A percentile compares a stretch with the other conserved stretches of the same genome.
Conservation (phyloP, 1,284 basidiomycete genomes). For the Lentinula novae-zelandiae region DNA sequence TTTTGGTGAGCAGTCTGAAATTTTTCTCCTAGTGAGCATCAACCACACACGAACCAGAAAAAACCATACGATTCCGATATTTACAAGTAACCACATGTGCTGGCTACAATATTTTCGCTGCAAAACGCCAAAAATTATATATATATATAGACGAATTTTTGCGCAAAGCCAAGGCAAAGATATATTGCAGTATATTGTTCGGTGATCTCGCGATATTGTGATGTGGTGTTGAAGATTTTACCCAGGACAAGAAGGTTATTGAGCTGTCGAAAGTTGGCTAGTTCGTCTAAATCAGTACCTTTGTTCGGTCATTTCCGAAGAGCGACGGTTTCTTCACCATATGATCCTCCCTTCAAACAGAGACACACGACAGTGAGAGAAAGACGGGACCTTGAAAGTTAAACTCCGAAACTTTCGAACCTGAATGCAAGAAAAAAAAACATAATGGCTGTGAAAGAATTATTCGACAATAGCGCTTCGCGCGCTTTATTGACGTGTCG, state of each 20-base stretch:
- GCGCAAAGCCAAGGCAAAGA: not conserved
- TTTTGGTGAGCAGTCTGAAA: not conserved
- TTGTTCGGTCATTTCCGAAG: not conserved
- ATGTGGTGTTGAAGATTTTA: not conserved
- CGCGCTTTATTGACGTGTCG: not conserved
- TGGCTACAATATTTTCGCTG: not conserved
- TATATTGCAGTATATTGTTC: not conserved
- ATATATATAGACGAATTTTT: not conserved
- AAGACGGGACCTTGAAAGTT: no score
- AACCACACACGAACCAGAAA: no score
- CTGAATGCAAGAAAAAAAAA: not conserved
- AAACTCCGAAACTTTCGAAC: not conserved
- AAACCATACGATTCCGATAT: no score
- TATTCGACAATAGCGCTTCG: no score
- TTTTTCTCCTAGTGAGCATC: no score
- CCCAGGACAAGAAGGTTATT: not conserved
- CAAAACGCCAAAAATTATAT: not conserved
- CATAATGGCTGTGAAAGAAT: no score
- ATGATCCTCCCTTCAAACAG: no score
- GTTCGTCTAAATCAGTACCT: not conserved
- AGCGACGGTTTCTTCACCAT: no score
- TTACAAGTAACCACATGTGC: not conserved
- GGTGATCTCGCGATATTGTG: not conserved
- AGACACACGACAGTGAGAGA: no score
- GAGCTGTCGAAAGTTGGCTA: not conserved